A percentile compares a stretch with the other conserved stretches of the same genome.
Evolutionary conservation across 805 yeast genomes (phyloP).

Genomic region (Candida gorgasii): DNA sequence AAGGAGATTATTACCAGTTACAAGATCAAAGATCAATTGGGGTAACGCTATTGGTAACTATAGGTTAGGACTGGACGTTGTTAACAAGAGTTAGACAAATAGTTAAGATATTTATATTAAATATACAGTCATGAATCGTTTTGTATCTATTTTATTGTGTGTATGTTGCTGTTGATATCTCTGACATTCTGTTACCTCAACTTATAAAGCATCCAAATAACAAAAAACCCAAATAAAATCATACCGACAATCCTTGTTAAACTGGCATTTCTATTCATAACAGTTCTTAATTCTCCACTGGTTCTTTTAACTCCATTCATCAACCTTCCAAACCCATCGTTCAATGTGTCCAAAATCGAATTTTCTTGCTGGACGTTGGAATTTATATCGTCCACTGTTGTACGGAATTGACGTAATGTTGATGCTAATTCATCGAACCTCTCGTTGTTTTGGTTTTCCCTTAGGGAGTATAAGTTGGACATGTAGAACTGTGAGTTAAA

Average conservation of each 20-base stretch:
- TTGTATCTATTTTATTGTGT: neutral
- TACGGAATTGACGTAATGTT: conserved; percentile 43
- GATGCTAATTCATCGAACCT: conserved; percentile 44
- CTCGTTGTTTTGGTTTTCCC: conserved; percentile 45
- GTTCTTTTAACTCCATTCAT: conserved; percentile 41
- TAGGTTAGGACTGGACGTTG: conserved; percentile 80
- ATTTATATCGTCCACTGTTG: conserved; percentile 44
- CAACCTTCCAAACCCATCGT: conserved; percentile 38
- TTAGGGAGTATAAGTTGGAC: conserved; percentile 36
- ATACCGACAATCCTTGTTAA: conserved; percentile 38
- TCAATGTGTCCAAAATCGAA: conserved; percentile 38
- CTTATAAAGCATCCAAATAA: conserved; percentile 42
- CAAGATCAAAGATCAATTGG: conserved; percentile 92
- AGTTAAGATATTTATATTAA: neutral
- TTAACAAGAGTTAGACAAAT: conserved; percentile 25
- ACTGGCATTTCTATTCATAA: conserved; percentile 44
- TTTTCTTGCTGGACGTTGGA: conserved; percentile 41
- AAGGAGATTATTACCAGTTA: conserved; percentile 89
- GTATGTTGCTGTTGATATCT: conserved; percentile 2
- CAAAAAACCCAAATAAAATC: conserved; percentile 32
- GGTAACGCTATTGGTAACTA: conserved; percentile 90
- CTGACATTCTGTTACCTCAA: conserved; percentile 20
- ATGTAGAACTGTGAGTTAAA: conserved; percentile 12
- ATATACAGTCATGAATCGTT: neutral
- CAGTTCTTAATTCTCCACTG: conserved; percentile 40